A percentile compares a stretch with the other conserved stretches of the same genome.
Conservation (phyloP, 169 alveolate species). For the Cryptosporidium sp. region DNA sequence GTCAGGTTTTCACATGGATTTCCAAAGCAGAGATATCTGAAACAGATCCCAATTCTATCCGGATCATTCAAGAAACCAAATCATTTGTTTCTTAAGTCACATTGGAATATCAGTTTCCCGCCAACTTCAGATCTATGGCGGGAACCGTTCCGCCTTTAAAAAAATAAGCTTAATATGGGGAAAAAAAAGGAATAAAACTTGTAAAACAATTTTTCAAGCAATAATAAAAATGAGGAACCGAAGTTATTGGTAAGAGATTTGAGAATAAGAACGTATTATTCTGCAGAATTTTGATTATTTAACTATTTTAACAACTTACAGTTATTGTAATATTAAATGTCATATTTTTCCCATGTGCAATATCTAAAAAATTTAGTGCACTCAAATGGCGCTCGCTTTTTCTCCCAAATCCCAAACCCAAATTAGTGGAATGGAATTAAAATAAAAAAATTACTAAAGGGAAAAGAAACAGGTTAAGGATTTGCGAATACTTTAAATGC, state of each 20-base stretch:
- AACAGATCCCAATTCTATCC: constrained; percentile 2
- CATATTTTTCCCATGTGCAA: neutral
- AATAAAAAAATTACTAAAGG: constrained; percentile 20
- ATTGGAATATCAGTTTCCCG: neutral
- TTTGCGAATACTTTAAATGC: neutral
- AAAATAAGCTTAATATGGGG: neutral
- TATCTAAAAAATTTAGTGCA: constrained; percentile 34
- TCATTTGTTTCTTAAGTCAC: neutral
- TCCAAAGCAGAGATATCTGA: neutral
- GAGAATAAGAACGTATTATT: neutral
- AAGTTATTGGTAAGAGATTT: too few species aligned
- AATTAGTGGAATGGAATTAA: neutral
- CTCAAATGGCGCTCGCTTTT: constrained; percentile 54
- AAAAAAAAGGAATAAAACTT: too few species aligned
- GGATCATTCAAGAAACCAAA: constrained; percentile 2
- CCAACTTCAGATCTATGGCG: neutral
- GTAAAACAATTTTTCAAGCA: too few species aligned
- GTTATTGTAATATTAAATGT: neutral
- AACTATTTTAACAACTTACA: neutral
- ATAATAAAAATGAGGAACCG: neutral
- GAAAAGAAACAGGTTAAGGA: constrained; percentile 4
- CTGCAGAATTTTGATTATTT: neutral
- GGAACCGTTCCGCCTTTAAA: neutral
- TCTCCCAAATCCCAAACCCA: constrained; percentile 64
- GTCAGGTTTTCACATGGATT: constrained; percentile 1